These are phyloP conservation scores for Cardamine resedifolia DNA, from an alignment of 345 rosid genomes.

Conservation along the genomic window DNA sequence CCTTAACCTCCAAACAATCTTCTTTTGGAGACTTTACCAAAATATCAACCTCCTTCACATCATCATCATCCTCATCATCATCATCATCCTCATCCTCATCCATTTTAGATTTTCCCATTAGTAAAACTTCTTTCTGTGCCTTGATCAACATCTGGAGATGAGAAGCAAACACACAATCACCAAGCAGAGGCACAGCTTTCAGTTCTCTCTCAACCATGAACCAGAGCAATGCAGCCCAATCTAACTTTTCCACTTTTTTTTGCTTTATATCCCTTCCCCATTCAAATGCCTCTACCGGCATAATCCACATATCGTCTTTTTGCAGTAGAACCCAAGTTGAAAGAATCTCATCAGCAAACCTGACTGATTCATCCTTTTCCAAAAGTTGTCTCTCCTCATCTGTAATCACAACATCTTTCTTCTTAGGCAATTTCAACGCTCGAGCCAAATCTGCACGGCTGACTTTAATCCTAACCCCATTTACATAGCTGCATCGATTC, in stretches of 20 bases:
- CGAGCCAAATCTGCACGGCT: constrained; percentile 79
- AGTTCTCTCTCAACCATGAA: constrained; percentile 87
- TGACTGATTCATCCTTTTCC: constrained; percentile 52
- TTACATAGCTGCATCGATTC: constrained; percentile 58
- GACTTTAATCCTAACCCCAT: constrained; percentile 52
- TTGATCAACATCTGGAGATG: constrained; percentile 78
- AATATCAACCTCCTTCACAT: constrained; percentile 39
- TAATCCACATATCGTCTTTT: constrained; percentile 71
- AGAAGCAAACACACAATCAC: constrained; percentile 79
- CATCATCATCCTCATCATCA: constrained; percentile 38
- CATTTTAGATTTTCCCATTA: not conserved
- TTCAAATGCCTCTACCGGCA: constrained; percentile 60
- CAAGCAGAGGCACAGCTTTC: constrained; percentile 41
- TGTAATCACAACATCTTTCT: constrained; percentile 38
- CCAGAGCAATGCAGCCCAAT: constrained; percentile 81
- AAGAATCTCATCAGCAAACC: constrained; percentile 57
- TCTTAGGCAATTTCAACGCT: constrained; percentile 69
- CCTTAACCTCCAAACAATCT: constrained; percentile 48
- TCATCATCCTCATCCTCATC: constrained; percentile 9
- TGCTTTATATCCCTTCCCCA: constrained; percentile 48
- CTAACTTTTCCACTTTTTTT: constrained; percentile 69
- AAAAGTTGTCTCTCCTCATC: constrained; percentile 36
- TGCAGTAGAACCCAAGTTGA: constrained; percentile 67
- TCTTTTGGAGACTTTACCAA: constrained; percentile 40
- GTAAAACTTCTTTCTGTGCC: constrained; percentile 32